Percentiles rank a stretch among this genome's conserved stretches.
phyloP scores from a whole-genome alignment of 2,329 filamentous ascomycete genomes.

The Pseudogymnoascus sp. region DNA sequence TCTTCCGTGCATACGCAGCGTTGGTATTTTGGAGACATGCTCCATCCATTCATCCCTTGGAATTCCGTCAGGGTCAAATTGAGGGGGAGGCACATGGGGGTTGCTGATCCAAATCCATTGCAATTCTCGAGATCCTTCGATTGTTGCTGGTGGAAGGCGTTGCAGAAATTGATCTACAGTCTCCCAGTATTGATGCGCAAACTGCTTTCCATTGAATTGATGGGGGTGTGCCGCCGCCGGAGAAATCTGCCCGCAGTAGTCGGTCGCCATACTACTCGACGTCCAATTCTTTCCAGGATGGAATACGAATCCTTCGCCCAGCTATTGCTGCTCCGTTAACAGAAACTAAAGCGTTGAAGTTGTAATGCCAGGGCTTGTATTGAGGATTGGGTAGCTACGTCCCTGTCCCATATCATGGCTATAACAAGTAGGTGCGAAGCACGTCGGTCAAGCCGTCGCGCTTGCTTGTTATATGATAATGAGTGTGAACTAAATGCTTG shows the following conservation, averaged over 20 bases:
- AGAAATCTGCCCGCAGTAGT: background rate
- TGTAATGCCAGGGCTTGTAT: background rate
- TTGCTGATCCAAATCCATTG: conserved; percentile 72
- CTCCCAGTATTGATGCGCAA: conserved; percentile 59
- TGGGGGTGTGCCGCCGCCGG: conserved; percentile 42
- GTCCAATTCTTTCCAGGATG: background rate
- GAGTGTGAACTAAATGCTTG: background rate
- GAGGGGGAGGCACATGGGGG: conserved; percentile 43
- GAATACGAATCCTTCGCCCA: background rate
- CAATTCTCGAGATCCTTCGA: conserved; percentile 38
- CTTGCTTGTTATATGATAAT: background rate
- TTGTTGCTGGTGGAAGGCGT: conserved; percentile 63
- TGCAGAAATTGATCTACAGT: conserved; percentile 58
- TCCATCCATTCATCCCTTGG: background rate
- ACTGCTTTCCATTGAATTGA: conserved; percentile 46
- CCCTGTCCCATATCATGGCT: background rate
- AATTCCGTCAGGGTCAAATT: conserved; percentile 26
- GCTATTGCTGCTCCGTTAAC: background rate
- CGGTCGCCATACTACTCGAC: background rate
- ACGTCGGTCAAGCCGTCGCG: background rate
- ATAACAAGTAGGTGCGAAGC: background rate
- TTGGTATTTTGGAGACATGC: background rate
- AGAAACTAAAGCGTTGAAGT: background rate
- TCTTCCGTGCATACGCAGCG: conserved; percentile 6
- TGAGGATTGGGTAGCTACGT: background rate